Evolutionary conservation across 208 protist genomes (phyloP), one percentile per base, ranked within the genome.

Genomic region (Leishmania arabica): DNA sequence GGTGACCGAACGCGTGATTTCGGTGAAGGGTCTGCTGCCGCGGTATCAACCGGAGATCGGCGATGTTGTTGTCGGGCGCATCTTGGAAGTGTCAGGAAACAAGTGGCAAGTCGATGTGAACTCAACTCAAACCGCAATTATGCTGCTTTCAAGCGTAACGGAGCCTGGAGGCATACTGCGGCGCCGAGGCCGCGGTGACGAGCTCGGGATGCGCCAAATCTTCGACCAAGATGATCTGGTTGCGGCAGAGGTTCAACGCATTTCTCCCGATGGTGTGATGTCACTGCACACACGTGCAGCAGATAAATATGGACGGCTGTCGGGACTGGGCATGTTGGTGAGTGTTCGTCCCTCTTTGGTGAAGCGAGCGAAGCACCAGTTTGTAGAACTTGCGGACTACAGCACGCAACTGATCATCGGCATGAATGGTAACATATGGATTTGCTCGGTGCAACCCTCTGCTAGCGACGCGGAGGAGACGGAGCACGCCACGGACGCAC

Each of bases 81-180:
- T 99, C 56, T 86, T 90, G 8, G 93, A 99, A 72, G 95, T 99
- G 1, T 70, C 84, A 64, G 91, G 94, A 15, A 99, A 99, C 62
- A 88, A 93, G 21, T 99, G 98, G 99, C 97, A 94, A 45, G 94
- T 99, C 0, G 99, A 99, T 86, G 89, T 99, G 51, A 96, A 98
- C 54, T 85, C 93, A 13, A 85, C 90, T 37, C 95, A 99, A 81
- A 90, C 98, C 8, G 98, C 93, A 0, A 87, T 99, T 8, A 95
- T 99, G 85, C 84, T 99, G 17, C 90, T 99, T 3, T 98, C 97
- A 6, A 99, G 99, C 54, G 98, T 99, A 21, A 99, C 99, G 53
- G 91, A 99, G 68, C 99, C 99, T 1, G 99, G 99, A 21, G 99
- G 99, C 40, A 98, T 99, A 60, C 91, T 99, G 31, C 90, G 99